Percentiles rank a stretch among this genome's conserved stretches.
phyloP scores from a whole-genome alignment of 2,329 filamentous ascomycete genomes.

The Akanthomyces dipterigenus region DNA sequence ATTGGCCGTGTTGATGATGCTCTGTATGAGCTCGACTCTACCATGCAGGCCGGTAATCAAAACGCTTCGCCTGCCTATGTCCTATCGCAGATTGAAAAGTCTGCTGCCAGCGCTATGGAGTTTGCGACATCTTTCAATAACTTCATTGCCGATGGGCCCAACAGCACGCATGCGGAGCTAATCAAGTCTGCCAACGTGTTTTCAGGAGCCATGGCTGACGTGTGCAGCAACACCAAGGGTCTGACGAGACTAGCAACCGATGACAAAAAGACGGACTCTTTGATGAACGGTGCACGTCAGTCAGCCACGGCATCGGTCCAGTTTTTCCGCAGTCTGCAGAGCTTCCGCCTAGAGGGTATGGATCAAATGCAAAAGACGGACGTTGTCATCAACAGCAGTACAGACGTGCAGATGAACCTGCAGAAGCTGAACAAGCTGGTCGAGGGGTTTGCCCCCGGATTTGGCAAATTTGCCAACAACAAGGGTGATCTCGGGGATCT shows the following conservation, averaged over 20 bases:
- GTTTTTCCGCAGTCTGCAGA: constrained; percentile 92
- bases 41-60: constrained; percentile 98
- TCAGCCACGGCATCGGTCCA: constrained; percentile 82
- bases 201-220: constrained; percentile 83
- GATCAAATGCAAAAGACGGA: constrained; percentile 91
- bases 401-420: constrained; percentile 89
- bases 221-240: constrained; percentile 94
- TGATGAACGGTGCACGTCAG: constrained; percentile 75
- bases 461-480: constrained; percentile 68
- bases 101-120: constrained; percentile 87
- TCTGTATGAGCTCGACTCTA: constrained; percentile 92
- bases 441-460: constrained; percentile 84
- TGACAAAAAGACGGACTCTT: constrained; percentile 85
- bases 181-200: constrained; percentile 91
- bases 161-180: constrained; percentile 80
- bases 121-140: constrained; percentile 98
- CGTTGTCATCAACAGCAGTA: constrained; percentile 94
- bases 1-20: constrained; percentile 94
- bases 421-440: constrained; percentile 91
- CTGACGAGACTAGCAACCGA: constrained; percentile 87
- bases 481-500: constrained; percentile 87
- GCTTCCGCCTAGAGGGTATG: constrained; percentile 85
- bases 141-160: constrained; percentile 93
- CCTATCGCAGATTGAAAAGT: constrained; percentile 94
- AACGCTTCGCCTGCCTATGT: constrained; percentile 94